phyloP scores from a whole-genome alignment of 2,329 filamentous ascomycete genomes.

The Chaetomiaceae sp. region DNA sequence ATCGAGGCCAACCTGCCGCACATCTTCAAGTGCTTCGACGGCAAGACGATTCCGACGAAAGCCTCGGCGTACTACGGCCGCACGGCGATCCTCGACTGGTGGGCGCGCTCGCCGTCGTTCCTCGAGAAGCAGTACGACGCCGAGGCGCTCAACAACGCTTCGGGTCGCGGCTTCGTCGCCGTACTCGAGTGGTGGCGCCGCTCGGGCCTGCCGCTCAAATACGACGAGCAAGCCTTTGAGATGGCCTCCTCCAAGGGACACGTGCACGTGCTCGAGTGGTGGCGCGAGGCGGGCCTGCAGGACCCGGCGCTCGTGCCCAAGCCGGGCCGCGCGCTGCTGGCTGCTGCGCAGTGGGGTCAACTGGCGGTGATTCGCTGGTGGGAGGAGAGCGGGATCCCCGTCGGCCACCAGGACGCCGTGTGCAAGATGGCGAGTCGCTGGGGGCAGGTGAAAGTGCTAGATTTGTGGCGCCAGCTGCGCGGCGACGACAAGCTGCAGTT shows the following conservation, averaged over 20 bases:
- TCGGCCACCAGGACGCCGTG: constrained; percentile 73
- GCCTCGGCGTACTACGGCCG: constrained; percentile 82
- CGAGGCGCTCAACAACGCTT: constrained; percentile 83
- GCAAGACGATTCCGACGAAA: constrained; percentile 78
- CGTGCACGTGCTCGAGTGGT: constrained; percentile 86
- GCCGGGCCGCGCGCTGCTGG: constrained; percentile 76
- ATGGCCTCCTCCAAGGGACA: constrained; percentile 80
- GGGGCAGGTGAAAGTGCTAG: constrained; percentile 76
- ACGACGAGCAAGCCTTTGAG: constrained; percentile 81
- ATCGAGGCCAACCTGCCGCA: constrained; percentile 57
- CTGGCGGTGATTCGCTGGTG: constrained; percentile 79
- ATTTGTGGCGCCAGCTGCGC: constrained; percentile 72
- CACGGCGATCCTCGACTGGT: constrained; percentile 82
- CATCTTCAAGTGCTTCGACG: constrained; percentile 81
- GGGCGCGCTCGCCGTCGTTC: constrained; percentile 77
- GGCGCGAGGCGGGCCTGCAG: constrained; percentile 64
- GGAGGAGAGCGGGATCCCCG: constrained; percentile 73
- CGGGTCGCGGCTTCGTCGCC: constrained; percentile 74
- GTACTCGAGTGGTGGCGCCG: constrained; percentile 88
- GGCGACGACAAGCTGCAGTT: constrained; percentile 47
- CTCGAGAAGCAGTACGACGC: constrained; percentile 78
- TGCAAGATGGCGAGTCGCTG: constrained; percentile 79
- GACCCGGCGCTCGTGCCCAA: constrained; percentile 59
- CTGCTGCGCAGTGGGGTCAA: constrained; percentile 77
- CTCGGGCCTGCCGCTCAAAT: constrained; percentile 69